A percentile compares a stretch with the other conserved stretches of the same genome.
These are phyloP conservation scores for Santalum album DNA, from an alignment of 164 flowering plant genomes.

Conservation along the genomic window DNA sequence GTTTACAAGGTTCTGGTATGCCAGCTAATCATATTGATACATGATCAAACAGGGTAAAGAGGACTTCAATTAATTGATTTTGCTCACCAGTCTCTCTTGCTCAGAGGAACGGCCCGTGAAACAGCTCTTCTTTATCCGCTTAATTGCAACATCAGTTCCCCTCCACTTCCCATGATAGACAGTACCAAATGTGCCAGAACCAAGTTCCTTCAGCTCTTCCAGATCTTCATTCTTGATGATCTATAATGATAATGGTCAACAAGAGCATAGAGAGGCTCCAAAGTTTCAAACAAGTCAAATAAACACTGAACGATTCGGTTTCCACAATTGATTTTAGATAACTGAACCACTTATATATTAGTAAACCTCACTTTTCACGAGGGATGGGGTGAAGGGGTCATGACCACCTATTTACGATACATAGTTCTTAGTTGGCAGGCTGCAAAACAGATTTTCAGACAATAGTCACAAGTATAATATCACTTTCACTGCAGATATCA, in stretches of 20 bases:
- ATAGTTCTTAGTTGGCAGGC: no score
- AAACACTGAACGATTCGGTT: no score
- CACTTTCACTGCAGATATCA: no score
- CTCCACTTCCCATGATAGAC: constrained; percentile 98
- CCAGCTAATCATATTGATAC: not conserved
- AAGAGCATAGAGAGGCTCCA: no score
- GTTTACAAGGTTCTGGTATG: not conserved
- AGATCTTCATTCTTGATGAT: constrained; percentile 82
- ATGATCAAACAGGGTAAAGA: not conserved
- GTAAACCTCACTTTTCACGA: no score
- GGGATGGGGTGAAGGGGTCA: no score
- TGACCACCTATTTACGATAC: no score
- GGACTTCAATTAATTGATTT: not conserved
- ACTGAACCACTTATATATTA: no score
- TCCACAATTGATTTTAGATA: no score
- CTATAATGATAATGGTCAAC: constrained; percentile 18
- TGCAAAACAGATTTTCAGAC: no score
- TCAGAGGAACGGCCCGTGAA: constrained; percentile 91
- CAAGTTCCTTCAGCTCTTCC: constrained; percentile 82
- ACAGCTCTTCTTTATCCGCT: constrained; percentile 85
- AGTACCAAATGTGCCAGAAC: constrained; percentile 95
- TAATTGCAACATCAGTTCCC: constrained; percentile 92
- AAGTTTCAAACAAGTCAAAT: no score
- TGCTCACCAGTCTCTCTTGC: constrained; percentile 82
- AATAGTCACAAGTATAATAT: no score